A percentile compares a stretch with the other conserved stretches of the same genome.
Conservation (phyloP, 2,329 filamentous ascomycete genomes). For the Graphilbum ipis-grandicollis region DNA sequence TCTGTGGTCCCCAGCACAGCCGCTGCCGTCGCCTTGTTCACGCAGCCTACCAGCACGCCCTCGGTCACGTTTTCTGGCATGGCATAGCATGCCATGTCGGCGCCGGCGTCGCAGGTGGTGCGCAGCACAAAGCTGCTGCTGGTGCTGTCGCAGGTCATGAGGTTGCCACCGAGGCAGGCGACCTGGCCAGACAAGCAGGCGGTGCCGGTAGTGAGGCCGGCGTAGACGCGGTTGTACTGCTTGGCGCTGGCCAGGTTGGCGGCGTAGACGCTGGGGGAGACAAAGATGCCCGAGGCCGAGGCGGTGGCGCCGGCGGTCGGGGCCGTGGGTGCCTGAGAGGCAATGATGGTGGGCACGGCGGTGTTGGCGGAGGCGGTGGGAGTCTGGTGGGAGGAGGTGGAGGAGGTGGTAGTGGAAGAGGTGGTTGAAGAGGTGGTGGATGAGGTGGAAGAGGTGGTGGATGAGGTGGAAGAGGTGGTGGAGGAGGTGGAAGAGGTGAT, state of each 20-base stretch:
- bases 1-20: constrained; percentile 20
- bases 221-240: constrained; percentile 29
- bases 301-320: constrained; percentile 14
- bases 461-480: background rate
- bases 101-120: constrained; percentile 15
- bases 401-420: background rate
- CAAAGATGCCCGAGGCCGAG: constrained; percentile 4
- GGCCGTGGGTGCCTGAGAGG: constrained; percentile 13
- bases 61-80: constrained; percentile 31
- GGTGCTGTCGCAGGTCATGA: constrained; percentile 24
- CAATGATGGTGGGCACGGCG: constrained; percentile 24
- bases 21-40: constrained; percentile 20
- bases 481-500: background rate
- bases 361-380: constrained; percentile 20
- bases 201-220: constrained; percentile 23
- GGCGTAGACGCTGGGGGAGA: constrained; percentile 23
- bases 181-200: constrained; percentile 28
- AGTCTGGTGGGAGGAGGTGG: constrained; percentile 8
- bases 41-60: constrained; percentile 33
- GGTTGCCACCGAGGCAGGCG: constrained; percentile 33
- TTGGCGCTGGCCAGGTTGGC: constrained; percentile 27
- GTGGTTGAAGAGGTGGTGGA: background rate
- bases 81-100: constrained; percentile 26
- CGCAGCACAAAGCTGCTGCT: constrained; percentile 25
- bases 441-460: background rate